Percentiles rank a stretch among this genome's conserved stretches.
Evolutionary conservation across 768 basidiomycete species (phyloP).

Genomic region (Tricholoma sp.): DNA sequence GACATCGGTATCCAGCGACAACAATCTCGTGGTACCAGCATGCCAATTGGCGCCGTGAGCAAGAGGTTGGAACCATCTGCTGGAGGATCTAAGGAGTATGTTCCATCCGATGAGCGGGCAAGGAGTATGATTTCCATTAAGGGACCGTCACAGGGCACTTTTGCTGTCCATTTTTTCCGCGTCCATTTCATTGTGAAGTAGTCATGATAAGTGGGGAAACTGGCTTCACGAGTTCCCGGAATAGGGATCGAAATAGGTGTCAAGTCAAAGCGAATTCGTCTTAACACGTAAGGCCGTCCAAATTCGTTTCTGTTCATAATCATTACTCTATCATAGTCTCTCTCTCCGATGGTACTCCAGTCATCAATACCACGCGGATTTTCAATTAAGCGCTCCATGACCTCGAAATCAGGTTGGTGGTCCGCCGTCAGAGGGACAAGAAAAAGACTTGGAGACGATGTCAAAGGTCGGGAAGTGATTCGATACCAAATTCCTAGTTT

Average conservation of each 20-base stretch:
- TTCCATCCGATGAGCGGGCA: constrained; percentile 34
- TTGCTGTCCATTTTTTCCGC: constrained; percentile 35
- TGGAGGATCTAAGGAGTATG: constrained; percentile 26
- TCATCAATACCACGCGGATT: constrained; percentile 47
- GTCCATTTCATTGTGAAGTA: constrained; percentile 56
- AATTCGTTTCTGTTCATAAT: constrained; percentile 50
- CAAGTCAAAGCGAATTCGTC: constrained; percentile 57
- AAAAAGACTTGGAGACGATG: constrained; percentile 50
- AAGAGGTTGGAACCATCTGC: constrained; percentile 5
- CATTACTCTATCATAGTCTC: constrained; percentile 44
- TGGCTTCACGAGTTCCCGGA: constrained; percentile 43
- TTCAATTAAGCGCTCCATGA: constrained; percentile 45
- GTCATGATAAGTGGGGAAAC: constrained; percentile 49
- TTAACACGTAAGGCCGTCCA: constrained; percentile 54
- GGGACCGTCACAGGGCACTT: constrained; percentile 52
- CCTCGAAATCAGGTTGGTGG: constrained; percentile 50
- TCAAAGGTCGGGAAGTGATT: constrained; percentile 54
- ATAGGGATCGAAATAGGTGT: constrained; percentile 57
- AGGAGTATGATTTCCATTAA: constrained; percentile 52
- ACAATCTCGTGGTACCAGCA: constrained; percentile 35
- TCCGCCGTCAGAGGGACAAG: constrained; percentile 58
- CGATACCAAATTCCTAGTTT: constrained; percentile 55
- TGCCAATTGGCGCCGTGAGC: constrained; percentile 18
- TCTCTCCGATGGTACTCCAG: constrained; percentile 50
- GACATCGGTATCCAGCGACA: constrained; percentile 57